Evolutionary conservation across 2,329 filamentous ascomycete genomes (phyloP), one percentile per base, ranked within the genome.

Genomic region (Xylariaceae sp.): DNA sequence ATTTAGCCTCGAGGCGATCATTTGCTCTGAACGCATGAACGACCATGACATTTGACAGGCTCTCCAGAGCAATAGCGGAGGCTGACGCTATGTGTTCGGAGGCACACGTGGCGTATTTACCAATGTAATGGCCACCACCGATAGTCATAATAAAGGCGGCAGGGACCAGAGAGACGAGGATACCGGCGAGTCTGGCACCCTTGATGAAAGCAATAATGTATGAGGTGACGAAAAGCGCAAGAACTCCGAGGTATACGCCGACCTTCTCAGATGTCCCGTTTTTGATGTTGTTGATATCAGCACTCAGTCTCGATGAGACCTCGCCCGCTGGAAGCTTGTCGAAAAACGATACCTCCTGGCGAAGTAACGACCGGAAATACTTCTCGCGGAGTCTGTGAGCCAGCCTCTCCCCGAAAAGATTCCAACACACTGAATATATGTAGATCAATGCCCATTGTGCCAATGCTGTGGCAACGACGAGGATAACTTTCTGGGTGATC

Each of bases 131-230:
- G 11, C 74, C 73, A 45, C 77, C 78, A 44, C 76, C 68, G 27
- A 75, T 69, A 1, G 75, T 72, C 77, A 82, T 81, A 18, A 81
- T 51, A 42, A 82, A 68, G 57, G 76, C 81, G 6, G 77, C 76
- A 0, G 79, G 80, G 7, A 82, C 68, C 39, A 82, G 56, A 0
- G 77, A 80, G 15, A 82, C 64, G 22, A 85, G 65, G 59, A 83
- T 81, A 4, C 73, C 80, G 11, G 82, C 79, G 9, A 85, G 71
- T 45, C 68, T 71, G 11, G 75, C 71, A 51, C 81, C 74, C 56
- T 82, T 81, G 62, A 82, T 76, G 53, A 84, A 84, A 2, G 80
- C 80, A 15, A 84, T 75, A 10, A 83, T 71, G 54, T 82, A 83
- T 0, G 81, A 77, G 0, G 81, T 77, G 39, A 83, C 63, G 57